Percentiles rank a stretch among this genome's conserved stretches.
Conservation (phyloP, 2,329 filamentous ascomycete genomes). For the Apiospora pterosperma region DNA sequence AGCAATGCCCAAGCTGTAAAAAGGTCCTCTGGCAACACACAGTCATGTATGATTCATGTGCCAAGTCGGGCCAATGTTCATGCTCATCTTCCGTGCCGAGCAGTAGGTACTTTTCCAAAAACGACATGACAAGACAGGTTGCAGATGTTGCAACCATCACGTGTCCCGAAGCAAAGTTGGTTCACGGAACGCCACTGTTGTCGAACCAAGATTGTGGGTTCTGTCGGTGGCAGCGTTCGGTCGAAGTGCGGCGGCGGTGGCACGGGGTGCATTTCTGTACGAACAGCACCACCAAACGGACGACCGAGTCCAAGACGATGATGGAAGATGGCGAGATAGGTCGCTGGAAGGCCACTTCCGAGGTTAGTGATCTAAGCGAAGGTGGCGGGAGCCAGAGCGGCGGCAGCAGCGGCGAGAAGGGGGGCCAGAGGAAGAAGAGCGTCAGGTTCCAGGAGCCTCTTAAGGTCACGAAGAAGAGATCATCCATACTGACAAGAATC, state of each 20-base stretch:
- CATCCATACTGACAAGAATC: not conserved
- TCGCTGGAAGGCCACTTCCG: not conserved
- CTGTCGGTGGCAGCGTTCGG: not conserved
- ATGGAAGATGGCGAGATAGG: too few relatives aligned
- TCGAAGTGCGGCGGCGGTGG: not conserved
- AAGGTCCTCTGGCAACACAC: not conserved
- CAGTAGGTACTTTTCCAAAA: not conserved
- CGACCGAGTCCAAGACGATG: too few relatives aligned
- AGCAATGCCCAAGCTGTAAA: not conserved
- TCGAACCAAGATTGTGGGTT: not conserved
- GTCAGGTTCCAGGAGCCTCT: not conserved
- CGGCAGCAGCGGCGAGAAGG: too few relatives aligned
- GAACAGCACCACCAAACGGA: not conserved
- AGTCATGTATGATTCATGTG: not conserved
- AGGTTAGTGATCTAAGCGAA: not conserved
- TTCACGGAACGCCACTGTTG: not conserved
- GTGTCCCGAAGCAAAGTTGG: not conserved
- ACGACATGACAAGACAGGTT: not conserved
- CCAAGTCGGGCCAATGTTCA: not conserved
- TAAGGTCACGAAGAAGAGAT: not conserved
- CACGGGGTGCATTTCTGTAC: not conserved
- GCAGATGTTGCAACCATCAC: not conserved
- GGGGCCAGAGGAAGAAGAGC: not conserved
- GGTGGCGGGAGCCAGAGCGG: not conserved
- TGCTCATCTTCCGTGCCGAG: not conserved